Evolutionary conservation across 306 rosid genomes (phyloP).

Genomic region (Vicia villosa): DNA sequence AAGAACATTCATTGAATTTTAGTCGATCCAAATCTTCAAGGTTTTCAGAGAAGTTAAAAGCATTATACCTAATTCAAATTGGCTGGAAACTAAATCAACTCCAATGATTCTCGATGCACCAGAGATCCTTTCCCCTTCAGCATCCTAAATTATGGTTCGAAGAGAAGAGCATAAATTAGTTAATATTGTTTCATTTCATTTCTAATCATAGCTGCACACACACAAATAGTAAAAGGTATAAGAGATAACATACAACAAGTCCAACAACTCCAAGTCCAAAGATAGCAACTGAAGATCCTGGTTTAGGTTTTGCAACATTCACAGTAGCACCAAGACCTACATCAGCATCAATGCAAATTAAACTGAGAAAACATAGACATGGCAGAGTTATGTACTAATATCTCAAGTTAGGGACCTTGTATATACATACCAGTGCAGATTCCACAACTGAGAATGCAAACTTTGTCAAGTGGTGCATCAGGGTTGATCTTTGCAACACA

Average conservation of each 20-base stretch:
- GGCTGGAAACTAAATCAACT: slow-evolving; percentile 69
- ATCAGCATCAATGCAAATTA: background rate
- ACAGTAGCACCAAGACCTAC: slow-evolving; percentile 87
- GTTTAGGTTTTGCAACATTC: slow-evolving; percentile 87
- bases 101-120: slow-evolving; percentile 88
- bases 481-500: too few species aligned
- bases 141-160: slow-evolving; percentile 58
- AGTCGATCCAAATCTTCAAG: background rate
- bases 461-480: too few species aligned
- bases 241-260: slow-evolving; percentile 70
- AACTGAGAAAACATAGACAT: too few species aligned
- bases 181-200: background rate
- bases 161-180: too few species aligned
- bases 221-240: background rate
- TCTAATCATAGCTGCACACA: background rate
- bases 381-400: too few species aligned
- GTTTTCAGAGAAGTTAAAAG: slow-evolving; percentile 9
- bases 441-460: too few species aligned
- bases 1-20: too few species aligned
- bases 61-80: slow-evolving; percentile 71
- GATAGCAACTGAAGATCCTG: slow-evolving; percentile 78
- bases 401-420: too few species aligned
- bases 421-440: too few species aligned
- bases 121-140: slow-evolving; percentile 86
- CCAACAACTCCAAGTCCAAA: slow-evolving; percentile 96